Evolutionary conservation across 345 rosid genomes (phyloP).

Genomic region (Nasturtium officinale): DNA sequence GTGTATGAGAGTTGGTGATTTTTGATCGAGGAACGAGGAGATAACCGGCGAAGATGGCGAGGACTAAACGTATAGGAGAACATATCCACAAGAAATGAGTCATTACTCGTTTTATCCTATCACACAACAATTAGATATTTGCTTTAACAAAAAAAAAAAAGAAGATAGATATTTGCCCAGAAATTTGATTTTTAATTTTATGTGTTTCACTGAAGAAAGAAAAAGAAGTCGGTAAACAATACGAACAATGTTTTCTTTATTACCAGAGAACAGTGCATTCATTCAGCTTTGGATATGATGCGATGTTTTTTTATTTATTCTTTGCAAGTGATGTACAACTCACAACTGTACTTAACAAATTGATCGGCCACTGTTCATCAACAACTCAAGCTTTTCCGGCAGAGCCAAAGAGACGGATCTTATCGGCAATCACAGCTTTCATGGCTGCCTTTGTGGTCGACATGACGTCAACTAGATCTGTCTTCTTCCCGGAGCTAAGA

Average conservation of each 20-base stretch:
- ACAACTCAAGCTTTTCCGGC: conserved; percentile 70
- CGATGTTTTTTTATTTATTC: background rate
- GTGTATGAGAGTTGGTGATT: conserved; percentile 39
- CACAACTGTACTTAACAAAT: background rate
- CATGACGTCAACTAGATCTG: conserved; percentile 76
- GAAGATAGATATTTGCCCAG: too few relatives aligned
- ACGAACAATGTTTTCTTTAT: background rate
- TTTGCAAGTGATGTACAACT: conserved; percentile 21
- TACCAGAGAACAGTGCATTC: conserved; percentile 15
- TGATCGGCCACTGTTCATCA: background rate
- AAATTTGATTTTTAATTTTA: background rate
- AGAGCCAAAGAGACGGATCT: conserved; percentile 86
- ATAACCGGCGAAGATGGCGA: conserved; percentile 46
- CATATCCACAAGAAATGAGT: conserved; percentile 2
- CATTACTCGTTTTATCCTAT: conserved; percentile 8
- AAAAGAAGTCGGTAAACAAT: background rate
- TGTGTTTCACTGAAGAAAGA: background rate
- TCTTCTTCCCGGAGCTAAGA: conserved; percentile 50
- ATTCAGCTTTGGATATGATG: conserved; percentile 12
- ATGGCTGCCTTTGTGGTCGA: conserved; percentile 78
- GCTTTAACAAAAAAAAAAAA: too few relatives aligned
- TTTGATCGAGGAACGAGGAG: conserved; percentile 35
- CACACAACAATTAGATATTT: background rate
- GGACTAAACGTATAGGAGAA: conserved; percentile 12
- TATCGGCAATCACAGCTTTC: conserved; percentile 79